Base-by-base conservation (phyloP, 371 early-diverging fungal genomes). In the Rhizomucor pusillus region DNA sequence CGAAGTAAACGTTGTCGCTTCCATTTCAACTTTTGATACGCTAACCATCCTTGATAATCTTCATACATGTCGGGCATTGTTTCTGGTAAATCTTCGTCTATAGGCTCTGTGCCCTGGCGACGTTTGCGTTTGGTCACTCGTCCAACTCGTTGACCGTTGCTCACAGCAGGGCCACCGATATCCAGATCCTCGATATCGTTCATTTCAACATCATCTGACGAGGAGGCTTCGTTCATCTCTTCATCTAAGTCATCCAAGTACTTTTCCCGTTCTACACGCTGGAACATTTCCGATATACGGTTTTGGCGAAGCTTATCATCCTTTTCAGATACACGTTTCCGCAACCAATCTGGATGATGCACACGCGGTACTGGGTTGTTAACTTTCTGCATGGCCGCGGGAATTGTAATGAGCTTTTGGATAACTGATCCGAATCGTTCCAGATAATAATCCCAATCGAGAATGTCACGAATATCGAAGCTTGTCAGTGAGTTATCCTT, bases 401-500 rank as follows among this genome's bases (percentile, higher is more conserved):
- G 99, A 61, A 99, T 97, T 4, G 98, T 94, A 59, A 99, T 97
- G 40, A 99, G 75, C 66, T 99, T 98, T 65, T 94, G 96, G 60
- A 99, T 91, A 1, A 96, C 94, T 20, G 89, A 87, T 16, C 93
- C 94, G 58, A 99, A 93, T 35, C 99, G 90, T 59, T 98, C 98
- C 52, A 92, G 59, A 66, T 99, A 99, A 72, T 99, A 99, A 41
- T 87, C 75, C 99, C 99, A 99, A 74, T 99, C 99, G 16, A 99
- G 62, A 29, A 99, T 90, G 23, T 89, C 86, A 40, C 96, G 82
- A 63, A 95, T 89, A 65, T 95, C 90, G 69, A 90, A 82, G 57
- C 83, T 80, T 39, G 81, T 70, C 29, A 89, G 64, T 23, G 80
- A 65, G 25, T 74, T 72, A 67, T 98, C 95, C 50, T 82, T 84